Evolutionary conservation across 1,284 basidiomycete genomes (phyloP), one percentile per base, ranked within the genome.

Genomic region (Malassezia sp.): DNA sequence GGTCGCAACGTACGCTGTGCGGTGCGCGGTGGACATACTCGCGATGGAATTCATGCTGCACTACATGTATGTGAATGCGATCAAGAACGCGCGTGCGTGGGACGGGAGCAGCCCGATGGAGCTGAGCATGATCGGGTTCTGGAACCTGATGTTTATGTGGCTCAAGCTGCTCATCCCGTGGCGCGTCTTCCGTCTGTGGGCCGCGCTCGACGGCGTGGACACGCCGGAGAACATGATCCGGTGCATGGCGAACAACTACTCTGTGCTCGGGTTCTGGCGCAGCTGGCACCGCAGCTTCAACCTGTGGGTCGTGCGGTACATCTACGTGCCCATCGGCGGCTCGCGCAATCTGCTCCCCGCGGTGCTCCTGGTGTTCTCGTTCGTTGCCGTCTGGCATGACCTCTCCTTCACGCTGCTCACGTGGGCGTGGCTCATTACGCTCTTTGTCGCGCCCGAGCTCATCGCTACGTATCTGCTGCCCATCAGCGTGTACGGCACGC

Each of bases 331-430:
- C 0, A 75, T 96, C 7, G 91, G 91, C 7, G 91, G 90, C 1
- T 54, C 72, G 0, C 73, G 78, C 20, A 79, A 80, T 54, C 72
- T 79, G 2, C 64, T 83, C 1, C 53, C 83, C 15, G 81, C 89
- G 17, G 86, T 80, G 0, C 56, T 83, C 5, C 73, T 93, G 15
- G 81, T 95, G 23, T 97, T 97, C 74, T 84, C 90, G 0, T 97
- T 99, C 67, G 91, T 96, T n/a, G 93, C 93, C 0, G 74, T 97
- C 12, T 99, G 93, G 93, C 91, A 97, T 64, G 91, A 96, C 67
- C 75, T 97, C 0, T 84, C 83, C 0, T 82, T 93, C 71, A 78
- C 78, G 37, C 76, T 97, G 5, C 75, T 99, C 0, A 81, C 86
- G 0, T 99, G 93, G 93, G 91, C 91, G 1, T 97, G 91, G 91